Base-by-base conservation (phyloP, 352 stramenopile genomes). In the Aphanomyces stellatus region DNA sequence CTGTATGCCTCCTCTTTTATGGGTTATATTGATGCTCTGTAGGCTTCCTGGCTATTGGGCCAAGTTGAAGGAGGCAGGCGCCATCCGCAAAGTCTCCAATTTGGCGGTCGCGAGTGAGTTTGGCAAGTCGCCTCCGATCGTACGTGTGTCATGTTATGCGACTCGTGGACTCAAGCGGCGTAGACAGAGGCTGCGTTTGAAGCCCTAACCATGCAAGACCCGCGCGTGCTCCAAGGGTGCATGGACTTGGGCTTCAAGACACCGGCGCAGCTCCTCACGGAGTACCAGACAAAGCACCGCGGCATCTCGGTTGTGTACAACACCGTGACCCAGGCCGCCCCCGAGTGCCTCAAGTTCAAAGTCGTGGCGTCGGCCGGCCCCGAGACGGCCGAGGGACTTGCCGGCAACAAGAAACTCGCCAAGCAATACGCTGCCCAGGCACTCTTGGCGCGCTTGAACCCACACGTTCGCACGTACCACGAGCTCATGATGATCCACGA, bases 301-400 rank as follows among this genome's bases (percentile, higher is more conserved):
- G 85, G 85, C 11, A 78, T 90, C 7, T 85, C 82, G 1, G 81
- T 94, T 70, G 90, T 90, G 53, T 94, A 91, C 69, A 92, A 90
- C 57, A 90, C 80, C 13, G 66, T 89, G 19, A 65, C 80, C 11
- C 75, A 90, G 6, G 62, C 68, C 1, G 80, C 77, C 3, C 65
- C 76, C 34, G 65, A 49, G n/a, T 15, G 42, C 15, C 51, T 49
- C 53, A 64, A 88, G 4, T 94, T 92, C 74, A 94, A 92, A 70
- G 90, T 80, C 11, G 90, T 91, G 37, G 83, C 88, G 30, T 87
- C 80, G 35, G 78, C 76, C 4, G 85, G 83, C 30, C 87, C 71
- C 40, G 84, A 75, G 1, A 75, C 80, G 48, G 85, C 81, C 37
- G 83, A 94, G 77, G 85, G 90, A 74, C 67, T 86, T 53, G 85